Evolutionary conservation across 2,329 filamentous ascomycete species (phyloP), one percentile per base, ranked within the genome.

Genomic region (Cryphonectria carpinicola): DNA sequence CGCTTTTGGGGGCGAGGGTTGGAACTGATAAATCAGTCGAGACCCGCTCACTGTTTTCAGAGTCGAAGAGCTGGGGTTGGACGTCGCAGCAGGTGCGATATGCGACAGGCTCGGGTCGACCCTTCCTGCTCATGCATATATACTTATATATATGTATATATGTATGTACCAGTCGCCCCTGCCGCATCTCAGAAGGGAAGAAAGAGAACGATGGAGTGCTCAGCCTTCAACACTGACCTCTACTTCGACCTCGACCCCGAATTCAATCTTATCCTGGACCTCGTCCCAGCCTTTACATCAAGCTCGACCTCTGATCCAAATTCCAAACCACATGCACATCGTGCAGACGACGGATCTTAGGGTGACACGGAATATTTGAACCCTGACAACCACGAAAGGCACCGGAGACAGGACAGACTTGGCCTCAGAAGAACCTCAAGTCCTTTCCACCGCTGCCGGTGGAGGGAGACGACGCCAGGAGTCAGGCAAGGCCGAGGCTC

Each of bases 51-150:
- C 37, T 54, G 61, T 10, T 35, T 10, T 35, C 35, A 49, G 3
- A 32, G n/a, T 63, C 46, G 65, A 41, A 32, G 7, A 67, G 17
- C 39, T 49, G 65, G 28, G 11, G 39, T 60, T 37, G 67, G 37
- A n/a, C 22, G n/a, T 14, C 13, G 52, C 52, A 49, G 4, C 19
- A 41, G 65, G 32, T 14, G 19, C 25, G 54, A 32, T 7, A 17
- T 58, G 54, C 17, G 28, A 32, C 8, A 7, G 13, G 54, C 32
- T 17, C 28, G 52, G 13, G 37, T 11, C 37, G 37, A 39, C 7
- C 54, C 14, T 32, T 58, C 25, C 54, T 28, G 19, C 22, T n/a
- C 46, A n/a, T 49, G 22, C 46, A 49, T n/a, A 49, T 49, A 49
- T 14, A 58, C 11, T 39, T 39, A 39, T 11, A 39, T 39, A 37